Base-by-base conservation (phyloP, 129 eudicot species). In the Flaveria trinervia region DNA sequence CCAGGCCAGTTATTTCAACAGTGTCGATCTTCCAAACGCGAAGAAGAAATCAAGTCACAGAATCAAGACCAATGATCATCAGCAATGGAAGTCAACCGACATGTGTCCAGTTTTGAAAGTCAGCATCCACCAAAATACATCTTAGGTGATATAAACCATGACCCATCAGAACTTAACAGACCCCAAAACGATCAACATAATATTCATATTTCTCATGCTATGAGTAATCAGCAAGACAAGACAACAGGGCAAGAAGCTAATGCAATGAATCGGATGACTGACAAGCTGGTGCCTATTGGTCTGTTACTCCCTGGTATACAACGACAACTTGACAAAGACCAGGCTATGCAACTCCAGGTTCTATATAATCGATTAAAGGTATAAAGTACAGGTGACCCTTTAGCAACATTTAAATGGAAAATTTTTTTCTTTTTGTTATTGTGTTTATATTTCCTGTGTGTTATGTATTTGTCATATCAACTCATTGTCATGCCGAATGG, bases 291-390 rank as follows among this genome's bases (percentile, higher is more conserved):
- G 33, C 97, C 96, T 2, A 90, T 93, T 75, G 97, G 88, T 45
- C 52, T 81, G 84, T 65, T 90, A 85, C 88, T 93, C 51, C 97
- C 98, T 6, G 83, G 84, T 78, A 90, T 93, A 85, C 88, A 85
- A 61, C 96, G 96, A 22, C 93, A 87, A 74, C 91, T 93, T 70
- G 97, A 93, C 76, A 90, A 87, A 74, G 97, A 93, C 80, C 85
- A 88, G 76, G 91, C 96, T 61, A 79, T 84, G 93, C 98, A 93
- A 71, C 90, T 93, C 51, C 88, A 82, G 77, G 83, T 83, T n/a
- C 84, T 93, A 18, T 90, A 90, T 86, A 52, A 30, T 48, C 85
- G 77, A 79, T 79, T 90, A 36, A 89, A 83, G 89, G 98, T 93
- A 70, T 51, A 66, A 54, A 20, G 41, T 52, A 3, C 65, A 18